Conservation (phyloP, 140 eudicot genomes). For the Bidens hawaiensis region DNA sequence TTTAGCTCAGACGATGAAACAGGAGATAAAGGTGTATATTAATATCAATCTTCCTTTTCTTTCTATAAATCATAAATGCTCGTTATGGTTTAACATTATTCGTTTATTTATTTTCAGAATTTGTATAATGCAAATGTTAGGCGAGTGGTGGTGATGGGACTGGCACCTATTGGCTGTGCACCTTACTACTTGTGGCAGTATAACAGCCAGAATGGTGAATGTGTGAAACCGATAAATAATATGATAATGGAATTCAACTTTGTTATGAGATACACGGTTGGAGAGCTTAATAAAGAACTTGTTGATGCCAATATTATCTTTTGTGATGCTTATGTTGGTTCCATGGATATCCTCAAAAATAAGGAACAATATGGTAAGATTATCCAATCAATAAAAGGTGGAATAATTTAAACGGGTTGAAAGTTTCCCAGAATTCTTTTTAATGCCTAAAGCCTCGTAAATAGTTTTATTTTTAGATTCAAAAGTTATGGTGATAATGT, state of each 20-base stretch:
- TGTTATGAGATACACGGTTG: conserved; percentile 69
- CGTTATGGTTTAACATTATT: conserved; percentile 3
- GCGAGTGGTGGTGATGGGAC: conserved; percentile 87
- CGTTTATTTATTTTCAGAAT: conserved; percentile 44
- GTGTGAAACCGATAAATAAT: conserved; percentile 66
- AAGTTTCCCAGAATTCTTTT: background rate
- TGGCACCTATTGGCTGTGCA: conserved; percentile 93
- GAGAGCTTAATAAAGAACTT: conserved; percentile 66
- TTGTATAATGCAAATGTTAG: conserved; percentile 71
- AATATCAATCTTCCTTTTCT: background rate
- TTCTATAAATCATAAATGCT: background rate
- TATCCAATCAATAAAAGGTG: background rate
- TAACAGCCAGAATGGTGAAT: conserved; percentile 60
- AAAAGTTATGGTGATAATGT: background rate
- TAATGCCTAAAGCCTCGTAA: background rate
- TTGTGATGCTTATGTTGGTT: conserved; percentile 72
- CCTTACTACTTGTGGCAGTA: conserved; percentile 89
- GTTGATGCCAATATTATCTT: conserved; percentile 53
- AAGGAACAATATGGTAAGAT: conserved; percentile 55
- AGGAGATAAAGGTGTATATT: conserved; percentile 87
- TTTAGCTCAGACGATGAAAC: conserved; percentile 55
- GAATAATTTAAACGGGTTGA: background rate
- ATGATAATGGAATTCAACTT: conserved; percentile 90
- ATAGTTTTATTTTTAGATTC: background rate
- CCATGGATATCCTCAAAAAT: conserved; percentile 80